Evolutionary conservation across 2,329 filamentous ascomycete species (phyloP), one percentile per base, ranked within the genome.

Genomic region (Xylariaceae sp.): DNA sequence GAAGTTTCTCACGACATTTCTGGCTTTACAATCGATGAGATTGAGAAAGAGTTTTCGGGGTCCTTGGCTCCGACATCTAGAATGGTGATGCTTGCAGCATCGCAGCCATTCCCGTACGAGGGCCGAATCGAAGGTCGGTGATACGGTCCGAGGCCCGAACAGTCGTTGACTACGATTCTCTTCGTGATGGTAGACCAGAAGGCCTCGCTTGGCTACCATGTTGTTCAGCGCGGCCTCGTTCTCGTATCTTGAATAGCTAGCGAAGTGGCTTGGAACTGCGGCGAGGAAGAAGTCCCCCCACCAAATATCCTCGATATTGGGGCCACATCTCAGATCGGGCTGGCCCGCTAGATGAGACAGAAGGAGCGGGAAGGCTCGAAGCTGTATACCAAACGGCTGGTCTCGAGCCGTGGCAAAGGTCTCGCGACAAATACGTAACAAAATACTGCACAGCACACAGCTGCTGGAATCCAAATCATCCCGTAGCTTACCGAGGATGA

Each of bases 321-420:
- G 17, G 17, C 30, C 7, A 7, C 18, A 18, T 13, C 26, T 33
- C 18, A 29, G 13, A 15, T 30, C 6, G 19, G 22, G 24, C 26
- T 15, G 13, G 19, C 37, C 29, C 28, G 37, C 11, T 9, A 39
- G 12, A 3, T 39, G 37, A 11, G n/a, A 28, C 16, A 39, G 37
- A 11, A 39, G 37, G 9, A 39, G 37, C 18, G 26, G 37, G 17
- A 39, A 39, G 9, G 37, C 37, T 7, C 37, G 37, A 18, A 33
- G 15, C 29, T 39, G 28, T 17, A 32, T 13, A 4, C 18, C 17
- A 15, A n/a, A 15, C 3, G 15, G 11, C 30, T 7, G 18, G 11
- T 19, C 26, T 7, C 17, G 6, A 12, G 19, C 3, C 19, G 3
- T 16, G n/a, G 28, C 4, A 9, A 9, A 19, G 6, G 17, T 22